phyloP scores from a whole-genome alignment of 164 flowering plant species.

The Paratinospora sagittata region DNA sequence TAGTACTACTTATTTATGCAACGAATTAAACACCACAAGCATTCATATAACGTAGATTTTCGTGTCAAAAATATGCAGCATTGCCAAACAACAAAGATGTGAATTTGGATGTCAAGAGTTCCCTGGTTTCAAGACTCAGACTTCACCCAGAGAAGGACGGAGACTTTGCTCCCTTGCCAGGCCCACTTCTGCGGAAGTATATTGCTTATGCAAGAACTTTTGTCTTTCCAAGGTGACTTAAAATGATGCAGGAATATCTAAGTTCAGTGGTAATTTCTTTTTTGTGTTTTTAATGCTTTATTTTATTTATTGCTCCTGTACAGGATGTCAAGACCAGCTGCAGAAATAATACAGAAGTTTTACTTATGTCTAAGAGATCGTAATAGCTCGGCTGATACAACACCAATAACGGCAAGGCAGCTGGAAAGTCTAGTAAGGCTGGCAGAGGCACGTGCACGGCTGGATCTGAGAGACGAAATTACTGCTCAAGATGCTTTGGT shows the following conservation, averaged over 20 bases:
- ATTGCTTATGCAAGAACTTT: constrained; percentile 91
- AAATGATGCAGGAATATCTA: constrained; percentile 6
- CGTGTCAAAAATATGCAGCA: constrained; percentile 32
- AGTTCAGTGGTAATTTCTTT: not conserved
- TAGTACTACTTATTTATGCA: constrained; percentile 9
- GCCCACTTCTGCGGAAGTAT: constrained; percentile 85
- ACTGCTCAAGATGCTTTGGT: constrained; percentile 93
- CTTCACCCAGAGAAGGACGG: constrained; percentile 61
- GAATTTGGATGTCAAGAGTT: constrained; percentile 37
- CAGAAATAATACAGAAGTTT: constrained; percentile 85
- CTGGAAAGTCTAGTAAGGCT: constrained; percentile 93
- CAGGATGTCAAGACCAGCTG: constrained; percentile 93
- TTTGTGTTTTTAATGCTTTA: not conserved
- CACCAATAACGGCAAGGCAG: constrained; percentile 98
- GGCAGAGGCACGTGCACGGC: constrained; percentile 92
- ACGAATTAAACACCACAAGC: not conserved
- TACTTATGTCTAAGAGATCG: constrained; percentile 73
- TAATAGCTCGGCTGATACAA: constrained; percentile 82
- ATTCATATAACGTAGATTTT: constrained; percentile 4
- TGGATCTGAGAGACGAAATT: constrained; percentile 92
- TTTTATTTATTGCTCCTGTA: constrained; percentile 9
- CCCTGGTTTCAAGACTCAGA: constrained; percentile 72
- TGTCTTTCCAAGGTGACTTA: constrained; percentile 73
- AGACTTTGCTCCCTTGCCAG: constrained; percentile 79
- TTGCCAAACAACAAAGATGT: constrained; percentile 25